Percentiles rank a stretch among this genome's conserved stretches.
Evolutionary conservation across 345 rosid genomes (phyloP).

Genomic region (Psidium guajava): DNA sequence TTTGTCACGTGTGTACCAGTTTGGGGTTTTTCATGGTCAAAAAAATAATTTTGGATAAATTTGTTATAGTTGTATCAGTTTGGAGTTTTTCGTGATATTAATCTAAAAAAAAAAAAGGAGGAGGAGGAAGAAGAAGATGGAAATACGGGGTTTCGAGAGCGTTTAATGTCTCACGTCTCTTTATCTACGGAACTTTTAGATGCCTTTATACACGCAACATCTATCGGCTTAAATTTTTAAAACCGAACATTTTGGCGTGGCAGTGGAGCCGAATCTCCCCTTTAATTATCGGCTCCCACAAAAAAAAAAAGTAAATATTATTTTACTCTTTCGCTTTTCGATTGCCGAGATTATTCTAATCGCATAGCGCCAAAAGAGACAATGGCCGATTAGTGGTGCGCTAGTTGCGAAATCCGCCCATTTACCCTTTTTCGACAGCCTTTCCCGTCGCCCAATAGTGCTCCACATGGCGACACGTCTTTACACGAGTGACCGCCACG

Average conservation of each 20-base stretch:
- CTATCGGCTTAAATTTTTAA: neutral
- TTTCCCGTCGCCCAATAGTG: conserved; percentile 49
- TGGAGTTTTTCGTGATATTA: too few relatives aligned
- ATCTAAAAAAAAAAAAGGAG: too few relatives aligned
- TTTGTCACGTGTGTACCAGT: too few relatives aligned
- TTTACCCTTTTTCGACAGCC: neutral
- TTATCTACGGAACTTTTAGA: neutral
- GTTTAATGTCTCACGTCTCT: neutral
- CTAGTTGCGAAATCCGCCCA: neutral
- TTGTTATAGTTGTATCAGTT: too few relatives aligned
- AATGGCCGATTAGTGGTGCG: neutral
- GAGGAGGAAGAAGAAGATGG: neutral
- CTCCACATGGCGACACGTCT: conserved; percentile 40
- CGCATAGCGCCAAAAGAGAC: neutral
- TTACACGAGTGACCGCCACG: conserved; percentile 18
- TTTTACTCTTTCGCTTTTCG: neutral
- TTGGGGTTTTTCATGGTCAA: too few relatives aligned
- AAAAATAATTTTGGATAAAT: too few relatives aligned
- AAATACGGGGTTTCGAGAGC: neutral
- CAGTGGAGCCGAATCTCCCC: neutral
- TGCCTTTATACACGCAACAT: neutral
- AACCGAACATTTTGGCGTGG: too few relatives aligned
- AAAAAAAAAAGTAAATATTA: neutral
- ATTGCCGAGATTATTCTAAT: neutral
- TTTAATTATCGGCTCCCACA: neutral